Conservation (phyloP, 306 rosid species). For the Lathyrus aphaca region DNA sequence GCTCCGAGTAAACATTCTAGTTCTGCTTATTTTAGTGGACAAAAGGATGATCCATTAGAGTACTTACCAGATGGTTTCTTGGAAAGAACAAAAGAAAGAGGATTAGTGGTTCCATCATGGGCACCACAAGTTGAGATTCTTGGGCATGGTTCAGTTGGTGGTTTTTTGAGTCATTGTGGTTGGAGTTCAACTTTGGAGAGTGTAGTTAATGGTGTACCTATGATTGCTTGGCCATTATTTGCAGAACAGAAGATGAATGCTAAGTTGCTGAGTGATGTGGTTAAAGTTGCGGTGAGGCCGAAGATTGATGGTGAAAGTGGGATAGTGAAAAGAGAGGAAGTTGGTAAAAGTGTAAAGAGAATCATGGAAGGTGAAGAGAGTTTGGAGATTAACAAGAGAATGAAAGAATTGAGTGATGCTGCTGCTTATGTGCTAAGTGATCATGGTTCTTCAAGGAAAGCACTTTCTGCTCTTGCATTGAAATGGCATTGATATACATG, state of each 20-base stretch:
- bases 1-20: conserved; percentile 6
- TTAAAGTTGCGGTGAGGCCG: conserved; percentile 34
- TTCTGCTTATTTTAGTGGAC: conserved; percentile 30
- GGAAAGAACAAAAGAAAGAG: conserved; percentile 32
- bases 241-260: conserved; percentile 44
- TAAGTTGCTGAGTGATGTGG: not conserved
- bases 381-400: not conserved
- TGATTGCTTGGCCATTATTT: conserved; percentile 43
- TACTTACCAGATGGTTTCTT: conserved; percentile 35
- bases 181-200: conserved; percentile 43
- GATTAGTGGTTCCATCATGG: conserved; percentile 41
- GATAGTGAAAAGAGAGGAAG: conserved; percentile 41
- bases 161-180: conserved; percentile 46
- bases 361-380: conserved; percentile 46
- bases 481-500: not conserved
- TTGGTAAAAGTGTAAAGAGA: conserved; percentile 20
- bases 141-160: conserved; percentile 33
- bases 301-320: conserved; percentile 27
- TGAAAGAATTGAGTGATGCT: conserved; percentile 27
- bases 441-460: conserved; percentile 43
- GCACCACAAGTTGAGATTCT: conserved; percentile 43
- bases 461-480: conserved; percentile 34
- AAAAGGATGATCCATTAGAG: conserved; percentile 21
- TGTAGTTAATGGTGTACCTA: conserved; percentile 29
- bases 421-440: conserved; percentile 20